phyloP scores from a whole-genome alignment of 306 rosid genomes.

The Mimosa pudica region DNA sequence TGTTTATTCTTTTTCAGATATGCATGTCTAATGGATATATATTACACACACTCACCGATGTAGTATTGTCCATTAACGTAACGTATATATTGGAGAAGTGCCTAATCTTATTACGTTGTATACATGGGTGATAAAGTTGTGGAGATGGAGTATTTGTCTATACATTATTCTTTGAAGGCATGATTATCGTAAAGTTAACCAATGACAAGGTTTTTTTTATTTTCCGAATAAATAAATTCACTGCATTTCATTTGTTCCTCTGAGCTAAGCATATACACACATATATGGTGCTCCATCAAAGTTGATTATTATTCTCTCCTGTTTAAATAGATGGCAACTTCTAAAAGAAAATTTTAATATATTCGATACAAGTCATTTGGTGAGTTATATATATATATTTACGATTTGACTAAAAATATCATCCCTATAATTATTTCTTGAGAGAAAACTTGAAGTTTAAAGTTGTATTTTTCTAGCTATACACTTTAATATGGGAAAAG shows the following conservation, averaged over 20 bases:
- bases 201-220: not conserved
- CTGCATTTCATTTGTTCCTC: not conserved
- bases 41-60: not conserved
- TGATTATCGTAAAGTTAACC: conserved; percentile 40
- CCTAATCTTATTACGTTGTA: conserved; percentile 24
- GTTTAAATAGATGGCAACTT: too few species aligned
- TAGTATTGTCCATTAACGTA: conserved; percentile 3
- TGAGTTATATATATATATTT: too few species aligned
- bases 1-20: not conserved
- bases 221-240: not conserved
- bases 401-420: too few species aligned
- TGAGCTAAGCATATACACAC: not conserved
- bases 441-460: too few species aligned
- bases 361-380: too few species aligned
- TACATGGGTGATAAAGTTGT: conserved; percentile 23
- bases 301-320: too few species aligned
- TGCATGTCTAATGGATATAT: too few species aligned
- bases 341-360: too few species aligned
- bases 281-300: not conserved
- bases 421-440: too few species aligned
- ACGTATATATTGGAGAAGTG: conserved; percentile 16
- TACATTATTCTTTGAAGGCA: conserved; percentile 38
- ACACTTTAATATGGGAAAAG: too few species aligned
- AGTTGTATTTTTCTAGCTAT: too few species aligned
- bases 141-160: conserved; percentile 37